A percentile compares a stretch with the other conserved stretches of the same genome.
Evolutionary conservation across 768 basidiomycete species (phyloP).

Genomic region (Kockovaella imperatae): DNA sequence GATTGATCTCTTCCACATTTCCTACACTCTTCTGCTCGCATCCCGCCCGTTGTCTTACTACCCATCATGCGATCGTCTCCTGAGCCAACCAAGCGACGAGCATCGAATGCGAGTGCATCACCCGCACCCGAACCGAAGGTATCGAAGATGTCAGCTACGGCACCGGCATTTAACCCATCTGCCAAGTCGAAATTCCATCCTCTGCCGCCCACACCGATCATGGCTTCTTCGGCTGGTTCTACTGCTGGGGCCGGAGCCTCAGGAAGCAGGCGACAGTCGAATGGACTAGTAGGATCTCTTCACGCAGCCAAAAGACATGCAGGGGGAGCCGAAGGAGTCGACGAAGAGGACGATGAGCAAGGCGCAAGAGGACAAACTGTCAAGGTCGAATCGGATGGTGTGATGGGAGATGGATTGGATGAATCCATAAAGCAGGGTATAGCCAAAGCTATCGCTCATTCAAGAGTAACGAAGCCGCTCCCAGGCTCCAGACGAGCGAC

Average conservation of each 20-base stretch:
- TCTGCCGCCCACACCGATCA: background rate
- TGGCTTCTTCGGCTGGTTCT: background rate
- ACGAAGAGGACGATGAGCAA: background rate
- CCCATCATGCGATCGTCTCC: no score
- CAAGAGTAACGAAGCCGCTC: constrained; percentile 30
- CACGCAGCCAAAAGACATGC: no score
- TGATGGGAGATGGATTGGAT: background rate
- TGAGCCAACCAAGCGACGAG: constrained; percentile 22
- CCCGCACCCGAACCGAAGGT: constrained; percentile 21
- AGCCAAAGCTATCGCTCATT: constrained; percentile 12
- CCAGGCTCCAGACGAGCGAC: constrained; percentile 20
- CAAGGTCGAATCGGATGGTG: background rate
- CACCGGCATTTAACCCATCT: constrained; percentile 34
- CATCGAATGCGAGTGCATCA: constrained; percentile 8
- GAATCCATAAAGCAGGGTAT: background rate
- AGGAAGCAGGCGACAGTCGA: no score
- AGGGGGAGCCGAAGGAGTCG: background rate
- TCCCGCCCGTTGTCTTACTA: no score
- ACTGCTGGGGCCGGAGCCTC: background rate
- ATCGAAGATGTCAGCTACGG: constrained; percentile 33
- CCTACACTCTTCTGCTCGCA: no score
- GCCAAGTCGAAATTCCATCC: constrained; percentile 5
- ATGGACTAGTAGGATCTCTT: no score
- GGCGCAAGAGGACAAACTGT: background rate
- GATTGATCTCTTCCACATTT: no score